A percentile compares a stretch with the other conserved stretches of the same genome.
phyloP scores from a whole-genome alignment of 1,284 basidiomycete genomes.

The Puccinia sorghi region DNA sequence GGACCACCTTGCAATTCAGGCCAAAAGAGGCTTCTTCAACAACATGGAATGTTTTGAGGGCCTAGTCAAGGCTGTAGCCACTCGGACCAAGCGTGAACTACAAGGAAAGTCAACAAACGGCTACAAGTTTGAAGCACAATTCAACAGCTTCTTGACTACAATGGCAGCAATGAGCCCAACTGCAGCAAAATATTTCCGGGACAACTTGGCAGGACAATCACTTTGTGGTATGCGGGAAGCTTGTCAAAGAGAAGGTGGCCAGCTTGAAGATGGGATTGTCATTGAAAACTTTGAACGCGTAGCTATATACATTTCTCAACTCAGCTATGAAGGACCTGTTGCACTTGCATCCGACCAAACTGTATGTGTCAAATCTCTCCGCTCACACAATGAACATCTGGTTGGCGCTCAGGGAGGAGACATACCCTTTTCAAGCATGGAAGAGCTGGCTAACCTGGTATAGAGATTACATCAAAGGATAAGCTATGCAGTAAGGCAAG shows the following conservation, averaged over 20 bases:
- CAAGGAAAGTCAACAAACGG: neutral
- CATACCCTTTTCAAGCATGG: neutral
- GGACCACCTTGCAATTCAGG: too few relatives aligned
- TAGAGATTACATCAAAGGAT: constrained; percentile 3
- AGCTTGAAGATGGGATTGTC: constrained; percentile 8
- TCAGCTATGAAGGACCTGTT: constrained; percentile 8
- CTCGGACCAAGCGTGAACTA: too few relatives aligned
- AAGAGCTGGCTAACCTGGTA: neutral
- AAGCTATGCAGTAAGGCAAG: constrained; percentile 10
- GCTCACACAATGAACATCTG: neutral
- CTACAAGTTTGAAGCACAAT: neutral
- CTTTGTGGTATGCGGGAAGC: neutral
- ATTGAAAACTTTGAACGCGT: constrained; percentile 13
- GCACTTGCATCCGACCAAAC: constrained; percentile 21
- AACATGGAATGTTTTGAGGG: constrained; percentile 5
- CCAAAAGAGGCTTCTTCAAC: constrained; percentile 1
- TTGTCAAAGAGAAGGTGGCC: constrained; percentile 2
- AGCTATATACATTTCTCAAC: neutral
- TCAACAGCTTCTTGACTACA: constrained; percentile 3
- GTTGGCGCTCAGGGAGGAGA: constrained; percentile 37
- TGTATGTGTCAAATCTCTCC: constrained; percentile 15
- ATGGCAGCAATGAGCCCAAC: constrained; percentile 27
- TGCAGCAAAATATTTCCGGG: neutral
- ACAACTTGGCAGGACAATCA: constrained; percentile 12
- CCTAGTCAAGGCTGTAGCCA: constrained; percentile 1